Evolutionary conservation across 768 basidiomycete species (phyloP), one percentile per base, ranked within the genome.

Genomic region (Kwoniella bestiolae): DNA sequence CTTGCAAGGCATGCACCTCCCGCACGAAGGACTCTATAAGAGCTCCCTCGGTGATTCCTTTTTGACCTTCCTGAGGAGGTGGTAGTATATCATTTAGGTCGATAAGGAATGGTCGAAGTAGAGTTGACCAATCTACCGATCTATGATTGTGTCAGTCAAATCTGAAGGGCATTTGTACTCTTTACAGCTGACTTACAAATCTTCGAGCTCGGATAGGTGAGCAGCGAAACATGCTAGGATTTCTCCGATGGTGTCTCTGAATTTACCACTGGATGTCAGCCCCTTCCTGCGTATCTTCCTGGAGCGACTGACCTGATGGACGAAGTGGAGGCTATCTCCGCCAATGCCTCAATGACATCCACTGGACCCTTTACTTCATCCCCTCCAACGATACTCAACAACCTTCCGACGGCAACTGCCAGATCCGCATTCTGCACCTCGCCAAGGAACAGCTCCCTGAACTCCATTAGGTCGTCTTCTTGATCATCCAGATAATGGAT

Each of bases 381-480:
- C 1, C 47, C 53, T 5, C 41, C 55, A 3, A 46, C 28, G 8
- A 41, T n/a, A 25, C 57, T 49, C 23, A 65, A 31, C 8, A 65
- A 16, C 4, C 52, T 35, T 7, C 34, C 32, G 26, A 35, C 49
- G 1, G 67, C 60, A 0, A 50, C 44, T 0, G 67, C 60, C 18
- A 69, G 57, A 8, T 63, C 51, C 18, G 66, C 50, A 7, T 57
- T 53, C 25, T 55, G 58, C 12, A 64, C 62, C 34, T 68, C 69
- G 23, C 41, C 49, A 25, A 81, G n/a, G 79, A 35, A 82, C 84
- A 38, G 86, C 83, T 35, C 87, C 85, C 68, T 93, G 88, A 41
- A 87, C 55, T 94, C 91, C 74, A 90, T 88, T 77, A 91, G 90
- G 76, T 96, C 93, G 72, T 94, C 92, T 49, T 89, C 90, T 71